Evolutionary conservation across 495 filamentous ascomycete species (phyloP).

Genomic region (Trichocladium uniseriatum): DNA sequence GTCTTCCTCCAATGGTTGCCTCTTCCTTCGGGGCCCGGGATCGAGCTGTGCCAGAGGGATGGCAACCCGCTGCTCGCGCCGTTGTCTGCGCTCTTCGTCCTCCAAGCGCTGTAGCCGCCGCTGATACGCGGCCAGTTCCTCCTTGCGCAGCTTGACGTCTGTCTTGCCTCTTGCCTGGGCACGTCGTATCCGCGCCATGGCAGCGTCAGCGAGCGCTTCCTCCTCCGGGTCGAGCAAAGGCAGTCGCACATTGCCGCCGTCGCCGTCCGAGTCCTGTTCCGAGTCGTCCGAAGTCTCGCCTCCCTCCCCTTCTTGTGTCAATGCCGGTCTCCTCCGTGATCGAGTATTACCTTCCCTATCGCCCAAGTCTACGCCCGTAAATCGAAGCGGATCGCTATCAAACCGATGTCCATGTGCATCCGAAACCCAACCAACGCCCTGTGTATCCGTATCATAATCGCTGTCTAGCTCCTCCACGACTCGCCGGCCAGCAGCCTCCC

Average conservation of each 20-base stretch:
- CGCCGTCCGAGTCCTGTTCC: constrained; percentile 47
- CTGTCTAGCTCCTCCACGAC: constrained; percentile 63
- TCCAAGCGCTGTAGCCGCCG: constrained; percentile 50
- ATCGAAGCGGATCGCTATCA: constrained; percentile 51
- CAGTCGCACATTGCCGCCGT: constrained; percentile 40
- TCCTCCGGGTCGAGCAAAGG: constrained; percentile 52
- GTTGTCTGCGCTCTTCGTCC: constrained; percentile 31
- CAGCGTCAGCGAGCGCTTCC: constrained; percentile 62
- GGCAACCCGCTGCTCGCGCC: constrained; percentile 32
- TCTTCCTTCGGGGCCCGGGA: constrained; percentile 15
- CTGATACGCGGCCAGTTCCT: constrained; percentile 69
- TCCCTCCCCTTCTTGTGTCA: constrained; percentile 41
- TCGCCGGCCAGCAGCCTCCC: constrained; percentile 35
- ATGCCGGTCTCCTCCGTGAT: constrained; percentile 32
- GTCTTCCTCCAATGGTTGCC: constrained; percentile 1
- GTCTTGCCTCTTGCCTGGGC: constrained; percentile 62
- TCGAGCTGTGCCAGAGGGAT: constrained; percentile 35
- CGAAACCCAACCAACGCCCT: constrained; percentile 45
- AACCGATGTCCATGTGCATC: constrained; percentile 33
- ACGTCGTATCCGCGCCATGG: constrained; percentile 64
- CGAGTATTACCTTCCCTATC: constrained; percentile 36
- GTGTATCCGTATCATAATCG: constrained; percentile 51
- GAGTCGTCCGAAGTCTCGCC: constrained; percentile 43
- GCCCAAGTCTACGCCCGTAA: constrained; percentile 51
- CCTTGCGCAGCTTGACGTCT: constrained; percentile 65